A percentile compares a stretch with the other conserved stretches of the same genome.
phyloP scores from a whole-genome alignment of 2,329 filamentous ascomycete genomes.

The Fusarium pseudonygamai region DNA sequence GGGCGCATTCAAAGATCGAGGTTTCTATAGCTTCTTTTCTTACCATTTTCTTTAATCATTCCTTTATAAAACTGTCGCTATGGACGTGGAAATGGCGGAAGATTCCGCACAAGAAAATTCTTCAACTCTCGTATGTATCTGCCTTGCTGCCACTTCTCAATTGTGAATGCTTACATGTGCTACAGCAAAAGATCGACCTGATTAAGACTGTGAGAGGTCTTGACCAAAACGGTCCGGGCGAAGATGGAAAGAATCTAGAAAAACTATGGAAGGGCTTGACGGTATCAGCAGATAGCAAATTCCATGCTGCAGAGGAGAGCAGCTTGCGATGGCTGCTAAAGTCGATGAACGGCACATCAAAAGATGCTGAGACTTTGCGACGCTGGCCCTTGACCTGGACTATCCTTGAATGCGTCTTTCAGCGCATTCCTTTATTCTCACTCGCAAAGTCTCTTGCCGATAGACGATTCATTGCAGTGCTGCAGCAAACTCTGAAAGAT shows the following conservation, averaged over 20 bases:
- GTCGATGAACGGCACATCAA: conserved; percentile 61
- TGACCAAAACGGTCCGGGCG: conserved; percentile 60
- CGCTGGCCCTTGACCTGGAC: conserved; percentile 68
- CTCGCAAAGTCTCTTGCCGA: conserved; percentile 77
- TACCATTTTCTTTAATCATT: conserved; percentile 14
- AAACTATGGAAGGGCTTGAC: conserved; percentile 61
- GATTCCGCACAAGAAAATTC: background rate
- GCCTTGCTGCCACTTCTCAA: background rate
- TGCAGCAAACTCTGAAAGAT: conserved; percentile 74
- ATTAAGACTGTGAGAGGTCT: conserved; percentile 64
- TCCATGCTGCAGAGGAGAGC: conserved; percentile 65
- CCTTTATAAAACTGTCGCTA: conserved; percentile 13
- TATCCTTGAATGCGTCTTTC: conserved; percentile 68
- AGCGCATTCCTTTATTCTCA: conserved; percentile 73
- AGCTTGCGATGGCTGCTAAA: conserved; percentile 72
- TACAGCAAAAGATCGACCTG: conserved; percentile 51
- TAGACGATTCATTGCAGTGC: conserved; percentile 70
- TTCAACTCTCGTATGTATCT: conserved; percentile 27
- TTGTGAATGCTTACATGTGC: conserved; percentile 32
- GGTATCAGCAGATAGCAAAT: conserved; percentile 52
- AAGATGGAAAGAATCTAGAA: conserved; percentile 58
- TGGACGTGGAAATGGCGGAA: conserved; percentile 39
- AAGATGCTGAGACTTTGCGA: conserved; percentile 61
- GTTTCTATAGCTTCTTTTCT: conserved; percentile 28
- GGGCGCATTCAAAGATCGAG: conserved; percentile 35